Base-by-base conservation (phyloP, 2,329 filamentous ascomycete species). In the Trichoderma sp. region DNA sequence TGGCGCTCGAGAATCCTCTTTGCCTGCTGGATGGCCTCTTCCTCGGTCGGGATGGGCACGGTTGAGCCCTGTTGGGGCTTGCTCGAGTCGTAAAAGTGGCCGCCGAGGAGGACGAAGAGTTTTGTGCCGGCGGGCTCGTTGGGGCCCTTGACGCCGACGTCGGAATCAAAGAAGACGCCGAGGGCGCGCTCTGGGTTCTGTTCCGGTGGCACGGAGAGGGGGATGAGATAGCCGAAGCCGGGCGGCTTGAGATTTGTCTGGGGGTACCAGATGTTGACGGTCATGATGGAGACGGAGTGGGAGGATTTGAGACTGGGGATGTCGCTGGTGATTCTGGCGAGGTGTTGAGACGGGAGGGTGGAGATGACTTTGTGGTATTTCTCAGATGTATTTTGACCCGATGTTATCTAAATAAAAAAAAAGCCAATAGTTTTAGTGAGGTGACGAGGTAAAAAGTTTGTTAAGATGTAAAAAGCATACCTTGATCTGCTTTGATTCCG, bases 191-290 rank as follows among this genome's bases (percentile, higher is more conserved):
- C 92, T 1, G 92, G 91, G 77, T 97, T 97, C 72, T 93, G 85
- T 46, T 88, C 87, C 59, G 85, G 83, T 3, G 90, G 86, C 1
- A 92, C 85, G 18, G 89, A 89, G 69, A 89, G 88, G 1, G 96
- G 95, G 69, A 99, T 91, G 5, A 99, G 87, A 79, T 98, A 98
- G 72, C 96, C 96, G 77, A 98, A 96, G 21, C 94, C 96, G 34
- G 83, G 81, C 68, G 89, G 82, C 16, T 87, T 86, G 43, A 97
- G 81, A 68, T 87, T 76, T 7, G 89, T 84, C 54, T 88, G 83
- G 1, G 85, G 82, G 78, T 91, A 99, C 85, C 91, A 97, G 59
- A 99, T 84, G 80, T 97, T 97, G 70, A 99, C 91, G 2, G 94
- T 92, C 89, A 94, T 94, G 73, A 97, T 94, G 37, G 90, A 94